Percentiles rank a stretch among this genome's conserved stretches.
Evolutionary conservation across 768 basidiomycete species (phyloP).

Genomic region (Collybia sordida): DNA sequence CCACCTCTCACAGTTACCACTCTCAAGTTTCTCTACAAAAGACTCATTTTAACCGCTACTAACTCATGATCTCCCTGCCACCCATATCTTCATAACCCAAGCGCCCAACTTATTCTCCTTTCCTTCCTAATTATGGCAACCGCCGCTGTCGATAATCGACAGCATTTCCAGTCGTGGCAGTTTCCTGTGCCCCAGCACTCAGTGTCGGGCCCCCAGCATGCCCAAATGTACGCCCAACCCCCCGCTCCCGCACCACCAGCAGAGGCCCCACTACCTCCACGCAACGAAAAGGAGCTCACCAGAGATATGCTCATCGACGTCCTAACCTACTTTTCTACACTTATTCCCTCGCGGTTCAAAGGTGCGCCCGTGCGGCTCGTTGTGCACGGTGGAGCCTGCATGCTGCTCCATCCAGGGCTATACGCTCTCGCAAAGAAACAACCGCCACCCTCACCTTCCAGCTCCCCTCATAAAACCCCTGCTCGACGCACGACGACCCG

Average conservation of each 20-base stretch:
- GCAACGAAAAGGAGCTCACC: conserved; percentile 39
- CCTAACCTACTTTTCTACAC: conserved; percentile 51
- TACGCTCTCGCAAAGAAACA: conserved; percentile 30
- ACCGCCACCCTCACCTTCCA: conserved; percentile 11
- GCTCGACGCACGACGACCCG: conserved; percentile 52
- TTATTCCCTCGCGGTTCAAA: conserved; percentile 46
- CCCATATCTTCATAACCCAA: too few relatives aligned
- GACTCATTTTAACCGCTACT: too few relatives aligned
- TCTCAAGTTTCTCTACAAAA: too few relatives aligned
- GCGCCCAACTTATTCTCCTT: too few relatives aligned
- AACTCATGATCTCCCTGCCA: too few relatives aligned
- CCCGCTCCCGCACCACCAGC: neutral
- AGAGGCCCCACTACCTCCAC: conserved; percentile 18
- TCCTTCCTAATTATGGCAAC: neutral
- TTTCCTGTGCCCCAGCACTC: neutral
- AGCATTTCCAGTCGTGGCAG: conserved; percentile 2
- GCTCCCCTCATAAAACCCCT: conserved; percentile 24
- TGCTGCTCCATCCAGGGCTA: conserved; percentile 59
- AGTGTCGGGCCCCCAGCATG: conserved; percentile 2
- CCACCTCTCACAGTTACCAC: too few relatives aligned
- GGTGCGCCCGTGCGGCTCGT: conserved; percentile 53
- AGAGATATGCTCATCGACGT: conserved; percentile 42
- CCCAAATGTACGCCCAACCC: conserved; percentile 2
- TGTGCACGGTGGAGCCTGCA: conserved; percentile 72
- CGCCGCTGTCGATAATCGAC: neutral